Evolutionary conservation across 345 rosid genomes (phyloP).

Genomic region (Euphorbia lathyris): DNA sequence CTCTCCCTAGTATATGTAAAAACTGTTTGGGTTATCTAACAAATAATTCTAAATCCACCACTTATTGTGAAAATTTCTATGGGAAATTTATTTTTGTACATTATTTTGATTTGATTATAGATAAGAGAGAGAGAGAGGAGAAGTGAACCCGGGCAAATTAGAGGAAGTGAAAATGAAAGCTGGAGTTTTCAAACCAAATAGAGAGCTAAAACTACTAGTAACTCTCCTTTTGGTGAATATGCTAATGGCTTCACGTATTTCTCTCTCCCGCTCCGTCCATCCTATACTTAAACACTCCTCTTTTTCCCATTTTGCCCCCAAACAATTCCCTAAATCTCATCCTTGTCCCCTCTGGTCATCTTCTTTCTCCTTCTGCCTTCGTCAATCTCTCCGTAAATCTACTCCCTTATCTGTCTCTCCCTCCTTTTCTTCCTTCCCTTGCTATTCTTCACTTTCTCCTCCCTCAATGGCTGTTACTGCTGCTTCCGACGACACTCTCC

Average conservation of each 20-base stretch:
- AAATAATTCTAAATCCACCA: too few relatives aligned
- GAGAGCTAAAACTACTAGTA: neutral
- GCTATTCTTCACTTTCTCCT: conserved; percentile 23
- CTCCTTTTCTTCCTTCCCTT: conserved; percentile 17
- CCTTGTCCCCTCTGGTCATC: conserved; percentile 54
- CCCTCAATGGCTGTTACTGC: conserved; percentile 41
- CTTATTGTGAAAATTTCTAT: too few relatives aligned
- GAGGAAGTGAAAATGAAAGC: neutral
- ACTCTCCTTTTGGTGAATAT: conserved; percentile 12
- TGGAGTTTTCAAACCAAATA: neutral
- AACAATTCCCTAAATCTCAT: conserved; percentile 26
- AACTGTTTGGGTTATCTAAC: too few relatives aligned
- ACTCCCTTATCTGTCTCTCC: conserved; percentile 4
- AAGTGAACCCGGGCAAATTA: neutral
- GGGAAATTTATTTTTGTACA: too few relatives aligned
- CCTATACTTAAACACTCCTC: conserved; percentile 29
- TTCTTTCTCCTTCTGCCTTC: conserved; percentile 44
- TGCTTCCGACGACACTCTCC: conserved; percentile 24
- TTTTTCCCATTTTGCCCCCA: conserved; percentile 32
- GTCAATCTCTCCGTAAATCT: conserved; percentile 26
- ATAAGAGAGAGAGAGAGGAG: neutral
- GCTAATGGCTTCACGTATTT: conserved; percentile 35
- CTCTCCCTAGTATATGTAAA: too few relatives aligned
- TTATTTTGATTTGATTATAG: too few relatives aligned
- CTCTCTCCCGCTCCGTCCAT: conserved; percentile 39